Conservation (phyloP, 2,329 filamentous ascomycete genomes). For the Tolypocladium guangdongense region DNA sequence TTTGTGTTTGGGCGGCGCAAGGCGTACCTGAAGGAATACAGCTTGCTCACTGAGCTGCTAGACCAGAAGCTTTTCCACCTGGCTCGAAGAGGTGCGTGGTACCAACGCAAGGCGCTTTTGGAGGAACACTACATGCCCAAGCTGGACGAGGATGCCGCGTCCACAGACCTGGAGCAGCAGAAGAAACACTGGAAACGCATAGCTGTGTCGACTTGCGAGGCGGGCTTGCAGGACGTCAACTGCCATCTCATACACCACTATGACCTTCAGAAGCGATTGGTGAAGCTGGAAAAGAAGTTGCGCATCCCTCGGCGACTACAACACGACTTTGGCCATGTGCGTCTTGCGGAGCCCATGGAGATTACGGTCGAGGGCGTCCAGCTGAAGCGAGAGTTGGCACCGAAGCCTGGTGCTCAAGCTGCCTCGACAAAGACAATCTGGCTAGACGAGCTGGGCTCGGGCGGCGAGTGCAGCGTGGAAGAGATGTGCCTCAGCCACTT, state of each 20-base stretch:
- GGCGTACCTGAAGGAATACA: constrained; percentile 65
- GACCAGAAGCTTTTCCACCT: constrained; percentile 75
- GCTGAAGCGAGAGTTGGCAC: constrained; percentile 49
- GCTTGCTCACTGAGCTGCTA: constrained; percentile 63
- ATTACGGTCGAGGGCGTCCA: constrained; percentile 68
- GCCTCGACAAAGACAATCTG: constrained; percentile 68
- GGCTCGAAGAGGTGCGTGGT: constrained; percentile 80
- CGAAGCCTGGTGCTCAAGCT: constrained; percentile 26
- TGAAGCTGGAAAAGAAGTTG: constrained; percentile 77
- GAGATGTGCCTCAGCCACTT: constrained; percentile 89
- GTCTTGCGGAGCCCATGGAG: constrained; percentile 63
- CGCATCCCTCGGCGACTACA: constrained; percentile 76
- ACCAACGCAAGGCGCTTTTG: constrained; percentile 84
- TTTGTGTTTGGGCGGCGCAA: constrained; percentile 74
- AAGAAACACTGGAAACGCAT: constrained; percentile 75
- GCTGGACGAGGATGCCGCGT: constrained; percentile 32
- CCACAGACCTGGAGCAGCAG: constrained; percentile 35
- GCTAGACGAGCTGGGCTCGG: constrained; percentile 64
- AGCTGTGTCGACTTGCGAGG: constrained; percentile 72
- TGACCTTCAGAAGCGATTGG: constrained; percentile 86
- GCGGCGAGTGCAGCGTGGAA: constrained; percentile 76
- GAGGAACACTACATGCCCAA: constrained; percentile 91
- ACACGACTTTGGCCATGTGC: constrained; percentile 85
- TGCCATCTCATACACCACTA: constrained; percentile 92
- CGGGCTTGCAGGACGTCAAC: constrained; percentile 73